phyloP scores from a whole-genome alignment of 352 stramenopile species.

The Pythium insidiosum region DNA sequence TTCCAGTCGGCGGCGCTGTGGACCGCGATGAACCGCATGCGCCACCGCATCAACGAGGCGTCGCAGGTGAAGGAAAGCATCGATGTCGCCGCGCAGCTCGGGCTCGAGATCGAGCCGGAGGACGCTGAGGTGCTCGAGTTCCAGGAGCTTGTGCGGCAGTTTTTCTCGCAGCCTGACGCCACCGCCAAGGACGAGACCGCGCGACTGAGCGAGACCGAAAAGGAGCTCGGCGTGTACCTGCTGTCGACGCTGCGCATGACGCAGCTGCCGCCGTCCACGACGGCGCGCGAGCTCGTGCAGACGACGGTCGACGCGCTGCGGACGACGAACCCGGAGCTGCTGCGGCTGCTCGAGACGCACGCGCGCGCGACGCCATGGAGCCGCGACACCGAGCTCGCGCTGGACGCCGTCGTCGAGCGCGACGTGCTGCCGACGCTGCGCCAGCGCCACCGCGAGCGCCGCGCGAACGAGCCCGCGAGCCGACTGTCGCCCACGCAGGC shows the following conservation, averaged over 20 bases:
- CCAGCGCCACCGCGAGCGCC: slow-evolving; percentile 21
- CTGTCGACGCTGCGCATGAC: slow-evolving; percentile 37
- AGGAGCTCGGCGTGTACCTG: slow-evolving; percentile 49
- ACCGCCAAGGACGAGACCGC: slow-evolving; percentile 21
- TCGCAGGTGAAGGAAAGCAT: slow-evolving; percentile 52
- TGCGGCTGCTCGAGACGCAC: slow-evolving; percentile 42
- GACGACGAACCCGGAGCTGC: slow-evolving; percentile 34
- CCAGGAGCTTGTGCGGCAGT: slow-evolving; percentile 60
- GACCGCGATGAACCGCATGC: slow-evolving; percentile 50
- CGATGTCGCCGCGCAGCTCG: slow-evolving; percentile 43
- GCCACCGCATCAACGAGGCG: slow-evolving; percentile 52
- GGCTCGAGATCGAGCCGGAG: slow-evolving; percentile 71
- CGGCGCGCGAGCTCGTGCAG: slow-evolving; percentile 42
- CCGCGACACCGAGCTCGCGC: slow-evolving; percentile 36
- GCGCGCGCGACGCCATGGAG: slow-evolving; percentile 41
- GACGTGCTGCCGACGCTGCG: slow-evolving; percentile 25
- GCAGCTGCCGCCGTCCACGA: slow-evolving; percentile 29
- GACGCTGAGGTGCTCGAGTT: slow-evolving; percentile 64
- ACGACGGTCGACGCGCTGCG: slow-evolving; percentile 22
- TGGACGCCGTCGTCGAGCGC: slow-evolving; percentile 29
- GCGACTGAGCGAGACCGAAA: slow-evolving; percentile 21
- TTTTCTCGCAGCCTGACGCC: slow-evolving; percentile 74
- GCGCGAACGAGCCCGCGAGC: slow-evolving; percentile 19
- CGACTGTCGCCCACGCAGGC: too few relatives aligned
- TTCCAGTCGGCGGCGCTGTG: slow-evolving; percentile 74